Evolutionary conservation across 805 yeast genomes (phyloP).

Genomic region (Myxozyma mucilagina): DNA sequence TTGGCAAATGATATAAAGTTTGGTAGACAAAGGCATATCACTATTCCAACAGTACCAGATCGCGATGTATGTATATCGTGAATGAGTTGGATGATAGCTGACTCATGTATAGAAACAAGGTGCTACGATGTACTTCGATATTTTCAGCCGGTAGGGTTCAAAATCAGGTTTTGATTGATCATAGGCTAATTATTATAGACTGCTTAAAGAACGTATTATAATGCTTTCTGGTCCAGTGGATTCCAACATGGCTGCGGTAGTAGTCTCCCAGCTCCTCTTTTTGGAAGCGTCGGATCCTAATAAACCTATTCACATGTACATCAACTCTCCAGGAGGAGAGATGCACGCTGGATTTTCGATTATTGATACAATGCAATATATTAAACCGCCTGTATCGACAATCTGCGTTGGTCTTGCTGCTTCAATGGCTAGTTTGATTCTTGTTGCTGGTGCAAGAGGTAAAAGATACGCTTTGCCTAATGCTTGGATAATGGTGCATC

Average conservation of each 20-base stretch:
- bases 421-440: slow-evolving; percentile 41
- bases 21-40: slow-evolving; percentile 11
- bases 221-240: slow-evolving; percentile 38
- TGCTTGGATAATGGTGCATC: slow-evolving; percentile 42
- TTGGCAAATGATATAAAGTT: background rate
- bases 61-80: slow-evolving; percentile 14
- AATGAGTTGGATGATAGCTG: background rate
- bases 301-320: slow-evolving; percentile 34
- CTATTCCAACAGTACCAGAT: slow-evolving; percentile 28
- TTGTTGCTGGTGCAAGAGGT: slow-evolving; percentile 39
- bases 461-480: slow-evolving; percentile 40
- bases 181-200: slow-evolving; percentile 17
- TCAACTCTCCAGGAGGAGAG: slow-evolving; percentile 42
- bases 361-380: slow-evolving; percentile 43
- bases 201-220: slow-evolving; percentile 37
- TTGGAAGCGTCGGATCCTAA: slow-evolving; percentile 31
- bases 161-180: background rate
- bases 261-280: slow-evolving; percentile 38
- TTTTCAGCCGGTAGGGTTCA: slow-evolving; percentile 26
- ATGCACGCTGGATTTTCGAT: slow-evolving; percentile 42
- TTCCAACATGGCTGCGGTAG: slow-evolving; percentile 33
- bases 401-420: slow-evolving; percentile 43
- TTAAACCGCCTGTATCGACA: slow-evolving; percentile 40
- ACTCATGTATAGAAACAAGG: slow-evolving; percentile 17
- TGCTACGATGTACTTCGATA: slow-evolving; percentile 26